Percentiles rank a stretch among this genome's conserved stretches.
These are phyloP conservation scores for Suhomyces anneliseae DNA, from an alignment of 1,139 yeast genomes.

Conservation along the genomic window DNA sequence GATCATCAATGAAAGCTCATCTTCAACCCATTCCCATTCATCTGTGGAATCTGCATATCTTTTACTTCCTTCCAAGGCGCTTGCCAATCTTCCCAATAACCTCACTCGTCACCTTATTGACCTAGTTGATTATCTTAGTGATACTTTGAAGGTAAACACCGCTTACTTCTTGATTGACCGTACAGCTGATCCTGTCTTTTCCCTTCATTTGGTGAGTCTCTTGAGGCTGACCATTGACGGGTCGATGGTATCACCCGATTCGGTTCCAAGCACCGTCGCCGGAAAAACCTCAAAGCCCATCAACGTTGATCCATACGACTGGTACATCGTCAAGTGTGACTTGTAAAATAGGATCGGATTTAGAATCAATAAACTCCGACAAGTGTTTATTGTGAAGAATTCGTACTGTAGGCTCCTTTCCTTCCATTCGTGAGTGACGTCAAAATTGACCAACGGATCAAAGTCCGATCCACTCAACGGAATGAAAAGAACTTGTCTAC, in stretches of 20 bases:
- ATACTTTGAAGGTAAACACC: slow-evolving; percentile 1
- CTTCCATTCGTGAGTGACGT: too few relatives aligned
- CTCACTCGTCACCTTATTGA: slow-evolving; percentile 2
- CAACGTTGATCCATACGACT: slow-evolving; percentile 5
- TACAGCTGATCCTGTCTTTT: not conserved
- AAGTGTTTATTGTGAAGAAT: too few relatives aligned
- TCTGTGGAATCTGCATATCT: slow-evolving; percentile 2
- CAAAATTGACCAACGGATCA: too few relatives aligned
- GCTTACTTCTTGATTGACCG: slow-evolving; percentile 8
- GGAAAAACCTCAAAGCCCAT: not conserved
- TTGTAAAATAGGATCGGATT: not conserved
- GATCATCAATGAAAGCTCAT: not conserved
- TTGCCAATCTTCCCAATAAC: slow-evolving; percentile 4
- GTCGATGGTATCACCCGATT: slow-evolving; percentile 1
- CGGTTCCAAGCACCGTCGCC: not conserved
- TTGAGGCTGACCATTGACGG: slow-evolving; percentile 7
- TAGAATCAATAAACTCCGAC: not conserved
- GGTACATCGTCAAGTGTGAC: slow-evolving; percentile 5
- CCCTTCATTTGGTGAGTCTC: slow-evolving; percentile 5
- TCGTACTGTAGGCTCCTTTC: too few relatives aligned
- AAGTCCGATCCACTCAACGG: too few relatives aligned
- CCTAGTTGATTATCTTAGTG: slow-evolving; percentile 6
- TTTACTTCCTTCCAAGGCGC: not conserved
- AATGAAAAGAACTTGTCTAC: too few relatives aligned
- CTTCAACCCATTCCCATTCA: not conserved